Conservation (phyloP, 2,329 filamentous ascomycete species). For the Cercospora brassicicola region DNA sequence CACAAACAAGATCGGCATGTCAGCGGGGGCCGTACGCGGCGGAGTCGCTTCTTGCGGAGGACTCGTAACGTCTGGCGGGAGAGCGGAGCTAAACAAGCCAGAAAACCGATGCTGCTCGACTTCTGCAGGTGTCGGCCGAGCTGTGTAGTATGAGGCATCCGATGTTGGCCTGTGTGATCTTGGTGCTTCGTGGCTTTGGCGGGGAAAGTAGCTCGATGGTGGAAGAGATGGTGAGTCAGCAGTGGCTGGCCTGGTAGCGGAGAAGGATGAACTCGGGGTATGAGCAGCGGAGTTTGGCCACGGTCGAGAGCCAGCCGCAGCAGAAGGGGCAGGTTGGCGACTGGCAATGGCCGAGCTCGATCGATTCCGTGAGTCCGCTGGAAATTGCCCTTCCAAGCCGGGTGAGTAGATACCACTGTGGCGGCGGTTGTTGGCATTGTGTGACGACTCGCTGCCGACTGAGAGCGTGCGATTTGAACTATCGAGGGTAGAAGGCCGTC, state of each 20-base stretch:
- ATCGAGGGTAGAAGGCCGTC: conserved; percentile 41
- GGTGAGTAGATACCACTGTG: conserved; percentile 65
- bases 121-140: conserved; percentile 27
- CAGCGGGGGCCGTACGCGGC: conserved; percentile 24
- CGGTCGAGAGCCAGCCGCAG: conserved; percentile 41
- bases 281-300: conserved; percentile 36
- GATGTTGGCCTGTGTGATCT: conserved; percentile 34
- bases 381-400: conserved; percentile 20
- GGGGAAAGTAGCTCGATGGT: conserved; percentile 23
- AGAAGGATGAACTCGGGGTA: conserved; percentile 53
- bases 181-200: conserved; percentile 31
- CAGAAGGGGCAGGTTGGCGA: conserved; percentile 41
- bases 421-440: conserved; percentile 46
- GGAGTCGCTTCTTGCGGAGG: conserved; percentile 17
- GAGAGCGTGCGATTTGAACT: conserved; percentile 44
- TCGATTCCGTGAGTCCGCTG: conserved; percentile 46
- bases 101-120: conserved; percentile 32
- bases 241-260: conserved; percentile 39
- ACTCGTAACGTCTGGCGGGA: conserved; percentile 31
- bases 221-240: conserved; percentile 31
- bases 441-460: conserved; percentile 38
- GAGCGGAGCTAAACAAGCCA: conserved; percentile 38
- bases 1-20: conserved; percentile 70
- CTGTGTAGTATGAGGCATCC: conserved; percentile 37
- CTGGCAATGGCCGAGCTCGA: conserved; percentile 57